Percentiles rank a stretch among this genome's conserved stretches.
These are phyloP conservation scores for Boletus tomentosulus DNA, from an alignment of 768 basidiomycete genomes.

Conservation along the genomic window DNA sequence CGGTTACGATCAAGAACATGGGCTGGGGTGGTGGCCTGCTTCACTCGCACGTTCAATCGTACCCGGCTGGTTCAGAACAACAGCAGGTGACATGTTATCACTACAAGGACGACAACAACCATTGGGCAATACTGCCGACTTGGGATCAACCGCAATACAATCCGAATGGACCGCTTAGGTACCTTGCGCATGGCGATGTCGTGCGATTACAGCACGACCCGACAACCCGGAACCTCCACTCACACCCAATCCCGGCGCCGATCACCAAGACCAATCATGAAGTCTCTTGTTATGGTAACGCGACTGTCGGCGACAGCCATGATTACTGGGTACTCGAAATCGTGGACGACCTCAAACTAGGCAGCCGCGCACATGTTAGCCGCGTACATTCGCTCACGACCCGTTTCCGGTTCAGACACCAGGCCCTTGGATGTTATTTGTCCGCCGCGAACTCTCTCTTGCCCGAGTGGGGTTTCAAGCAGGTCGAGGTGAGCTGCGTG, in stretches of 20 bases:
- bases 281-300: constrained; percentile 92
- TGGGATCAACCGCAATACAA: constrained; percentile 76
- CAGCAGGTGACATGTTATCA: constrained; percentile 99
- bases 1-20: constrained; percentile 92
- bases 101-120: constrained; percentile 98
- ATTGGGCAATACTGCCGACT: constrained; percentile 75
- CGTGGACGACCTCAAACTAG: constrained; percentile 80
- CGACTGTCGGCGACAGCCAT: constrained; percentile 78
- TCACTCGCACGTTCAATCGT: constrained; percentile 96
- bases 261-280: constrained; percentile 87
- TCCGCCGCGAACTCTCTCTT: constrained; percentile 83
- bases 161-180: constrained; percentile 61
- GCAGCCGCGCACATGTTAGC: constrained; percentile 52
- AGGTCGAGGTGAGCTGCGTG: constrained; percentile 92
- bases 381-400: constrained; percentile 90
- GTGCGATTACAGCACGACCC: constrained; percentile 79
- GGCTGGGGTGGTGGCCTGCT: constrained; percentile 96
- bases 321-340: constrained; percentile 94
- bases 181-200: constrained; percentile 68
- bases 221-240: constrained; percentile 90
- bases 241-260: constrained; percentile 84
- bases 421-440: constrained; percentile 78
- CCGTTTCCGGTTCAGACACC: constrained; percentile 78
- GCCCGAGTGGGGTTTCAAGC: constrained; percentile 99
- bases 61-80: constrained; percentile 85